These are phyloP conservation scores for Fragaria iinumae DNA, from an alignment of 306 rosid genomes.

Conservation along the genomic window DNA sequence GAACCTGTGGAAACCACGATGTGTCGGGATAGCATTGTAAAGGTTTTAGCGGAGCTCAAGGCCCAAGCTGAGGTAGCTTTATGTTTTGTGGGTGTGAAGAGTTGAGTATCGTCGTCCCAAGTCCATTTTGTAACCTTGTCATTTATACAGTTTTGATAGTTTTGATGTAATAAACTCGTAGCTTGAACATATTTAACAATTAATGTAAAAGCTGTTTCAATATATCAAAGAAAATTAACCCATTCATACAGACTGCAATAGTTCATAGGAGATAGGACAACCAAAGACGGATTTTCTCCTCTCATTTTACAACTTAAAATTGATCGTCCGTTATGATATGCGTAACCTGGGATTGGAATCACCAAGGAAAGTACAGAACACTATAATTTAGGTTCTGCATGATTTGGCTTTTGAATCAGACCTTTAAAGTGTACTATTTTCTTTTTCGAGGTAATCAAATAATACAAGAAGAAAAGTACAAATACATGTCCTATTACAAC, in stretches of 20 bases:
- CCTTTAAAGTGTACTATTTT: background rate
- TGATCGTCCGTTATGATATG: background rate
- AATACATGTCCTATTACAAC: slow-evolving; percentile 6
- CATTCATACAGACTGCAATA: background rate
- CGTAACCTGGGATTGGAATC: background rate
- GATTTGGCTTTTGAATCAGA: background rate
- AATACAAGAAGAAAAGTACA: no score
- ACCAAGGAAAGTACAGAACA: background rate
- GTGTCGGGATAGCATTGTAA: slow-evolving; percentile 65
- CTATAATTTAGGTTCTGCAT: background rate
- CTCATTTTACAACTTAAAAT: background rate
- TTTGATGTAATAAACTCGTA: background rate
- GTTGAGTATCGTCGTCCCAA: slow-evolving; percentile 31
- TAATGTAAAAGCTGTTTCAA: background rate
- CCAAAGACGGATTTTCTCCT: background rate
- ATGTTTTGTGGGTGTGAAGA: slow-evolving; percentile 85
- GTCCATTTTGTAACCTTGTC: background rate
- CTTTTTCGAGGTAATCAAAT: background rate
- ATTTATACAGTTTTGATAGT: background rate
- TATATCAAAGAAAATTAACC: background rate
- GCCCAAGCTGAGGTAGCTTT: slow-evolving; percentile 94
- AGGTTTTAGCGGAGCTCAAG: slow-evolving; percentile 77
- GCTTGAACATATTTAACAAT: background rate
- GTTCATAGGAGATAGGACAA: background rate
- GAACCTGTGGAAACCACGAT: slow-evolving; percentile 47